Conservation (phyloP, 2,329 filamentous ascomycete species). For the Xylaria digitata region DNA sequence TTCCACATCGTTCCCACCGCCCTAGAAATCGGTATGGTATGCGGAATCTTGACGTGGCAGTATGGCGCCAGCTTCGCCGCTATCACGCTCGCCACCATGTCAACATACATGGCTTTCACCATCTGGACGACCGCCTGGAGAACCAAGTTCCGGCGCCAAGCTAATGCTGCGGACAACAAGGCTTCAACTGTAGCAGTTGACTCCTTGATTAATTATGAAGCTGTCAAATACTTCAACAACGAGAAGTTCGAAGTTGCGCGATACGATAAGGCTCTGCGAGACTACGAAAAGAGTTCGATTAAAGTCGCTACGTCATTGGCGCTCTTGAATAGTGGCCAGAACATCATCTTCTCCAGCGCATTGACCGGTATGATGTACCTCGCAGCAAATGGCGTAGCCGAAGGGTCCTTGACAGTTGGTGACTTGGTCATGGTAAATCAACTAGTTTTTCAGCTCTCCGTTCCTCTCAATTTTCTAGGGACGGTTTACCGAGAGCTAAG, state of each 20-base stretch:
- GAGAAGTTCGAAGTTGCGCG: constrained; percentile 92
- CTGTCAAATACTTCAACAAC: constrained; percentile 99
- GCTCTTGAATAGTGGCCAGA: constrained; percentile 93
- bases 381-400: constrained; percentile 87
- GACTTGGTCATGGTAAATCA: constrained; percentile 99
- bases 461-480: constrained; percentile 97
- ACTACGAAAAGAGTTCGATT: constrained; percentile 94
- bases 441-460: constrained; percentile 96
- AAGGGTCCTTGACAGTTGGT: constrained; percentile 85
- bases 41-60: constrained; percentile 95
- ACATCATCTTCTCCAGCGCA: constrained; percentile 94
- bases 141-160: constrained; percentile 93
- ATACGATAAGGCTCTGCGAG: constrained; percentile 86
- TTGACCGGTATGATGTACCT: constrained; percentile 99
- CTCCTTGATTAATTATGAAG: constrained; percentile 98
- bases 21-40: constrained; percentile 93
- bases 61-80: constrained; percentile 92
- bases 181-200: constrained; percentile 96
- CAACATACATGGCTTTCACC: constrained; percentile 94
- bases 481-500: constrained; percentile 96
- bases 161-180: constrained; percentile 95
- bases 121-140: constrained; percentile 97
- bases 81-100: constrained; percentile 91
- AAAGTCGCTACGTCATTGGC: constrained; percentile 95
- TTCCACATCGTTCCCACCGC: constrained; percentile 96